phyloP scores from a whole-genome alignment of 2,329 filamentous ascomycete genomes.

The Ilyonectria robusta region DNA sequence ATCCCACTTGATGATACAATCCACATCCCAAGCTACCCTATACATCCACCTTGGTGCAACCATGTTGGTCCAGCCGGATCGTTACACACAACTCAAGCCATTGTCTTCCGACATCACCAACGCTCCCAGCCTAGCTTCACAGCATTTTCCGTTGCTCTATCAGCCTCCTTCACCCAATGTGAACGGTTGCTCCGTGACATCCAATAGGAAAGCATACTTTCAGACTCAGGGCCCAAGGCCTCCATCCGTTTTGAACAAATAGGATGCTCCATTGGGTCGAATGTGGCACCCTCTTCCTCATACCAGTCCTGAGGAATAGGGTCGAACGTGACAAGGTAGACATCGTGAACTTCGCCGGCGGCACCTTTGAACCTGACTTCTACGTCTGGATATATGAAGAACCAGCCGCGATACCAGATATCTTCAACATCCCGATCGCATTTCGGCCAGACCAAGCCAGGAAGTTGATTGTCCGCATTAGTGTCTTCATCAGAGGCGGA shows the following conservation, averaged over 20 bases:
- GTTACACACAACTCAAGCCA: neutral
- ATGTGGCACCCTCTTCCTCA: conserved; percentile 4
- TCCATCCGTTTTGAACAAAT: conserved; percentile 3
- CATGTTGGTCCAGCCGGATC: no score
- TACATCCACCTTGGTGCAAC: no score
- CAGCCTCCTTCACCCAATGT: conserved; percentile 11
- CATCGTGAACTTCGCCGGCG: neutral
- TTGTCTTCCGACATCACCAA: neutral
- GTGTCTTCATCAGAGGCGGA: neutral
- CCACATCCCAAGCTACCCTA: no score
- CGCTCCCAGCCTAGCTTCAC: conserved; percentile 10
- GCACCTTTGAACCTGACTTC: conserved; percentile 1
- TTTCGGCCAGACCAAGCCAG: conserved; percentile 24
- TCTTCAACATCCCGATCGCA: neutral
- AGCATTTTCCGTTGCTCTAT: conserved; percentile 13
- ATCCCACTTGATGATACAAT: no score
- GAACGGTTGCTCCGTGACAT: conserved; percentile 8
- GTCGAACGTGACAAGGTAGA: conserved; percentile 20
- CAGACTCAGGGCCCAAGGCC: neutral
- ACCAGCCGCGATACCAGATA: conserved; percentile 12
- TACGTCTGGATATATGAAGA: conserved; percentile 17
- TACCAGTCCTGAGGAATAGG: conserved; percentile 15
- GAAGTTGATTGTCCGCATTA: conserved; percentile 17
- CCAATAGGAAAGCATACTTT: conserved; percentile 1
- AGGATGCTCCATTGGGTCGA: conserved; percentile 21